These are phyloP conservation scores for Davidsoniella virescens DNA, from an alignment of 2,329 filamentous ascomycete species.

Conservation along the genomic window DNA sequence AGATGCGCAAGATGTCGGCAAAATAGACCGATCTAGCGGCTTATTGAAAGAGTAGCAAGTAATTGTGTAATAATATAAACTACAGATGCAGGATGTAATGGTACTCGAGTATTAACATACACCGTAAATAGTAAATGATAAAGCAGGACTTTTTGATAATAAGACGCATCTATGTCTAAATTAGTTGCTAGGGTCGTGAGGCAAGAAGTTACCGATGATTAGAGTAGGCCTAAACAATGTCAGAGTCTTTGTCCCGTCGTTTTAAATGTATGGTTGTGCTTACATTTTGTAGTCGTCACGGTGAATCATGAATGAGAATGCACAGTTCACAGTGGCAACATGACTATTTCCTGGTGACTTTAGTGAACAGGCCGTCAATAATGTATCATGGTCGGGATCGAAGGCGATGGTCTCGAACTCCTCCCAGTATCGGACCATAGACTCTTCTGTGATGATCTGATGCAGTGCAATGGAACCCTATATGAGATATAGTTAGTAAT, in stretches of 20 bases:
- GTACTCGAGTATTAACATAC: too few species aligned
- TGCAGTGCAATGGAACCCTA: slow-evolving; percentile 90
- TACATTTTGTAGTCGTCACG: slow-evolving; percentile 94
- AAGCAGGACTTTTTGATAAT: too few species aligned
- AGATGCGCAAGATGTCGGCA: not conserved
- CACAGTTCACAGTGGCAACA: slow-evolving; percentile 69
- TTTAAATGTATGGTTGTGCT: slow-evolving; percentile 23
- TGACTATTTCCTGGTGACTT: slow-evolving; percentile 63
- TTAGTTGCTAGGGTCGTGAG: slow-evolving; percentile 45
- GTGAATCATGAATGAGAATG: slow-evolving; percentile 93
- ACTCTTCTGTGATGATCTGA: slow-evolving; percentile 89
- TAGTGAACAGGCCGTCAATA: slow-evolving; percentile 81
- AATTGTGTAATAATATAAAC: not conserved
- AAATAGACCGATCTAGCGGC: not conserved
- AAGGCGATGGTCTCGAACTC: slow-evolving; percentile 98
- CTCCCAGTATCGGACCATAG: slow-evolving; percentile 94
- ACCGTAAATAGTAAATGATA: too few species aligned
- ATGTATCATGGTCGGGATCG: slow-evolving; percentile 81
- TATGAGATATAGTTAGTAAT: slow-evolving; percentile 2
- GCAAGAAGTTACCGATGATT: slow-evolving; percentile 93
- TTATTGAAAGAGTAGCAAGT: not conserved
- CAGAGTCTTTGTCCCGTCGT: not conserved
- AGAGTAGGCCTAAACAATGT: slow-evolving; percentile 55
- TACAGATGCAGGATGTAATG: not conserved
- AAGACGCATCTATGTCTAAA: not conserved